phyloP scores from a whole-genome alignment of 352 stramenopile species.

The Aphanomyces astaci region DNA sequence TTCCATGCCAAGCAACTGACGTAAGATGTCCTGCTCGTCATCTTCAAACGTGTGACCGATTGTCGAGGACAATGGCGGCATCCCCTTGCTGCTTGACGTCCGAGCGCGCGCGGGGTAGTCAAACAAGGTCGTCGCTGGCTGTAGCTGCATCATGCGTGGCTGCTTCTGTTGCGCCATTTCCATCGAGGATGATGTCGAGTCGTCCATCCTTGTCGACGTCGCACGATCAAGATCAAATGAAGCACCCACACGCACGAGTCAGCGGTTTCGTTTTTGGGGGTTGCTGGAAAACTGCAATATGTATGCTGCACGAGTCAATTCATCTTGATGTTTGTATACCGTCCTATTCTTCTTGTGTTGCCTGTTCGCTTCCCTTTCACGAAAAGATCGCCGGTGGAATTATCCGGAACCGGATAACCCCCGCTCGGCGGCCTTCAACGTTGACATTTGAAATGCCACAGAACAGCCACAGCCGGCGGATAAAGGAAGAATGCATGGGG shows the following conservation, averaged over 20 bases:
- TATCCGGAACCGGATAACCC: neutral
- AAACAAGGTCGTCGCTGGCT: neutral
- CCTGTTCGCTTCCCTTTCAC: neutral
- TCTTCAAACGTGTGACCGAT: constrained; percentile 5
- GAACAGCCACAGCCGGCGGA: too few species aligned
- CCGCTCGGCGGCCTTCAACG: too few species aligned
- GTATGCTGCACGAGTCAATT: neutral
- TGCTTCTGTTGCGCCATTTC: neutral
- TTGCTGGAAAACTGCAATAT: neutral
- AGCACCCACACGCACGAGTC: neutral
- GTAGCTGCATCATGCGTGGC: neutral
- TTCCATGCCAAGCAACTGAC: constrained; percentile 1
- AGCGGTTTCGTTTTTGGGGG: neutral
- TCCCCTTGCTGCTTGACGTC: neutral
- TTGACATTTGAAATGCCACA: too few species aligned
- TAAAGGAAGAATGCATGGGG: too few species aligned
- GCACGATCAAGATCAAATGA: neutral
- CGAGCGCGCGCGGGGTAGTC: neutral
- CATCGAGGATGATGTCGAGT: neutral
- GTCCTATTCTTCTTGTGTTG: neutral
- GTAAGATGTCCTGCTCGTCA: constrained; percentile 12
- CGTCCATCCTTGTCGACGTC: neutral
- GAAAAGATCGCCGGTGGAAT: neutral
- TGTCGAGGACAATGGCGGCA: neutral
- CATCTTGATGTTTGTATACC: neutral